These are phyloP conservation scores for Alopecurus myosuroides DNA, from an alignment of 176 grass and related monocot species.

Conservation along the genomic window DNA sequence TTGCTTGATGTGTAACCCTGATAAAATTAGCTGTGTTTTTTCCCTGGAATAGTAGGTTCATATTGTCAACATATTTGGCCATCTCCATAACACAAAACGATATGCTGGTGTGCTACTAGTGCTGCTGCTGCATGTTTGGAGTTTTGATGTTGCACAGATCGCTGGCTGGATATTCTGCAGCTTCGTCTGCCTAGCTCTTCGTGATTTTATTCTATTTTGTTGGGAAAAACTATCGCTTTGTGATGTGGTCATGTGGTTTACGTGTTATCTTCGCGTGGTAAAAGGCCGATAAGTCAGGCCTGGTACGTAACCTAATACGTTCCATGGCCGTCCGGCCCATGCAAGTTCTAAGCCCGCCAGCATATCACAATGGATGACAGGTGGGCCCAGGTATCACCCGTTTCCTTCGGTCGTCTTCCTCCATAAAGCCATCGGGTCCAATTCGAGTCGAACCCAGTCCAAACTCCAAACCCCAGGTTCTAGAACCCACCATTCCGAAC, in stretches of 20 bases:
- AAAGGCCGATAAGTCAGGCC: no score
- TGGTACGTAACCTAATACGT: no score
- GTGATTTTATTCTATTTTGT: no score
- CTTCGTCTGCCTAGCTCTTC: no score
- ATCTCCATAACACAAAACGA: slow-evolving; percentile 23
- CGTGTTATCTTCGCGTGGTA: no score
- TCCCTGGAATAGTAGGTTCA: background rate
- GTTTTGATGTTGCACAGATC: background rate
- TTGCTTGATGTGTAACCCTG: slow-evolving; percentile 30
- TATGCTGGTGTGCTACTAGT: background rate
- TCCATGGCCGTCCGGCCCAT: background rate
- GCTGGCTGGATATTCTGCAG: background rate
- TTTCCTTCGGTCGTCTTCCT: background rate
- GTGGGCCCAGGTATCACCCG: background rate
- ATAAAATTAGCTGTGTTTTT: slow-evolving; percentile 30
- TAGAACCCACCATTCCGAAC: background rate
- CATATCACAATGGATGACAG: background rate
- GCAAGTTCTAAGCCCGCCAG: background rate
- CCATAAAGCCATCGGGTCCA: background rate
- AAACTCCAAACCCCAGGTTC: background rate
- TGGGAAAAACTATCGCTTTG: no score
- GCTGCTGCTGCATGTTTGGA: background rate
- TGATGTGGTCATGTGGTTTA: no score
- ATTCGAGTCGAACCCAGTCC: background rate
- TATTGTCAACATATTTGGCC: slow-evolving; percentile 1